A percentile compares a stretch with the other conserved stretches of the same genome.
Evolutionary conservation across 1,139 yeast genomes (phyloP).

Genomic region (Pichia sp.): DNA sequence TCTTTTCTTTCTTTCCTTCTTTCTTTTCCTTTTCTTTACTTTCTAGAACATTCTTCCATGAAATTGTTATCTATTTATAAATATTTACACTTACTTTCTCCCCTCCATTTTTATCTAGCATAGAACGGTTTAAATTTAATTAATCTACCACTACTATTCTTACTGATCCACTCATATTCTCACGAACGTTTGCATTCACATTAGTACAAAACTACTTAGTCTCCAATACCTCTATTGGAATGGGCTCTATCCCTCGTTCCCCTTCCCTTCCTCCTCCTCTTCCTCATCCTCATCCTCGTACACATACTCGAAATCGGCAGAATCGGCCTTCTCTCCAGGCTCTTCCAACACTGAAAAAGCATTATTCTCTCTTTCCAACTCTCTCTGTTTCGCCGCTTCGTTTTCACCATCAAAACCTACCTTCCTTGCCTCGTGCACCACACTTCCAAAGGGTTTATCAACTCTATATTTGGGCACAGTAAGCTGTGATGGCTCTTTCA

Average conservation of each 20-base stretch:
- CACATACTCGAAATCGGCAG: slow-evolving; percentile 17
- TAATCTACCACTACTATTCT: neutral
- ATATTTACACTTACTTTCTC: neutral
- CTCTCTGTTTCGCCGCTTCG: neutral
- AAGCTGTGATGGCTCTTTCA: too few species aligned
- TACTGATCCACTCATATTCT: neutral
- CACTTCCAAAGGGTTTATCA: neutral
- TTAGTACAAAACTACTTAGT: neutral
- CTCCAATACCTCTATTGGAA: slow-evolving; percentile 1
- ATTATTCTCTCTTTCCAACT: neutral
- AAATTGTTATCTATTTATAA: neutral
- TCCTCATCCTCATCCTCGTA: slow-evolving; percentile 5
- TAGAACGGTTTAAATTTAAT: neutral
- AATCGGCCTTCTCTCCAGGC: neutral
- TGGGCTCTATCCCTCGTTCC: neutral
- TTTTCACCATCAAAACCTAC: neutral
- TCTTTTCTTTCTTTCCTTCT: neutral
- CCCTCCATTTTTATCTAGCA: neutral
- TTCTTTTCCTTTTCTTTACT: neutral
- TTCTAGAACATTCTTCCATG: neutral
- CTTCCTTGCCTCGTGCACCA: neutral
- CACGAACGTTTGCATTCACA: too few species aligned
- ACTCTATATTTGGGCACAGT: too few species aligned
- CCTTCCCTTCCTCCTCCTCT: slow-evolving; percentile 4
- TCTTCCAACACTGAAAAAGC: neutral